Evolutionary conservation across 1,139 yeast species (phyloP).

Genomic region (Lodderomyces theae): DNA sequence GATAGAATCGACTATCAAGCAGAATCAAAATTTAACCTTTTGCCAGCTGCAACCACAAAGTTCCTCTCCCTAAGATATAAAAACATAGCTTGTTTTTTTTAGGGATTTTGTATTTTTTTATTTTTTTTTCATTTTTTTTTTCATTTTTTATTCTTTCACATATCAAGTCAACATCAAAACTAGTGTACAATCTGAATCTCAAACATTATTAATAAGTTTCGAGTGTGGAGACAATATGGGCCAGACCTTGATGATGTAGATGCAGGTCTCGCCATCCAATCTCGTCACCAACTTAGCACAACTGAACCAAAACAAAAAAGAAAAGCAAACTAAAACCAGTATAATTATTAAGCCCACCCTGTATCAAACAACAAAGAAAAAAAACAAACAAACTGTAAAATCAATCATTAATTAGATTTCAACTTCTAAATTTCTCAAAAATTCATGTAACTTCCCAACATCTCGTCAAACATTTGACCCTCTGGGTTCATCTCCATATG

Average conservation of each 20-base stretch:
- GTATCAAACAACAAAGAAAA: not conserved
- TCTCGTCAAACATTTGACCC: constrained; percentile 9
- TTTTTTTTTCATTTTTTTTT: constrained; percentile 10
- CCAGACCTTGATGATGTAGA: too few relatives aligned
- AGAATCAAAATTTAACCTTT: too few relatives aligned
- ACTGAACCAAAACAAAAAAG: too few relatives aligned
- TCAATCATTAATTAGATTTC: constrained; percentile 1
- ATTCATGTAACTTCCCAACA: constrained; percentile 30
- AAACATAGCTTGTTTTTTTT: constrained; percentile 15
- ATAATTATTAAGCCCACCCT: not conserved
- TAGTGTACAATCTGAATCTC: constrained; percentile 3
- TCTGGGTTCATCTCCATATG: not conserved
- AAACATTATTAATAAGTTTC: constrained; percentile 2
- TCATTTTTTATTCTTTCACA: not conserved
- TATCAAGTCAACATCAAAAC: constrained; percentile 1
- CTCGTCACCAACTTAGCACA: too few relatives aligned
- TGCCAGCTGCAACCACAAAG: too few relatives aligned
- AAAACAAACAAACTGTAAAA: not conserved
- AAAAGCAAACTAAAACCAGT: not conserved
- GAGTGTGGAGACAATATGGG: too few relatives aligned
- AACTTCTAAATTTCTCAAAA: constrained; percentile 15
- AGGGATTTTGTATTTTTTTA: constrained; percentile 13
- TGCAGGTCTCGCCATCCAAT: too few relatives aligned
- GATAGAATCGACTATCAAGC: too few relatives aligned
- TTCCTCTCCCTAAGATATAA: too few relatives aligned